Conservation (phyloP, 2,329 filamentous ascomycete species). For the Exophiala bonariae region DNA sequence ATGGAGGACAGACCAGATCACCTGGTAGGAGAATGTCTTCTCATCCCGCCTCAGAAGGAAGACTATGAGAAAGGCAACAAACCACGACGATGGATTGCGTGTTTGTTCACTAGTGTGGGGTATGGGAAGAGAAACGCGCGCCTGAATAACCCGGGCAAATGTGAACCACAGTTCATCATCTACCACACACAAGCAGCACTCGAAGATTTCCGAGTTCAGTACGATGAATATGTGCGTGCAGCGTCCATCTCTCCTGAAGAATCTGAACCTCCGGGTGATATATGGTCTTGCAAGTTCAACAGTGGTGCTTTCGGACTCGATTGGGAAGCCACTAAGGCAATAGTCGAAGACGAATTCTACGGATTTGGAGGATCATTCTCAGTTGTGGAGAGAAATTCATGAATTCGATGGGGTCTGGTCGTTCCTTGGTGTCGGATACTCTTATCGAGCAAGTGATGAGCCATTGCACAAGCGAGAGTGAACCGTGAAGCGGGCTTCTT, state of each 20-base stretch:
- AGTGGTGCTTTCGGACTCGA: constrained; percentile 57
- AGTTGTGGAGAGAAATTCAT: constrained; percentile 11
- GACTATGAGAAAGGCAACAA: constrained; percentile 28
- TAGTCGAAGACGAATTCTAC: constrained; percentile 39
- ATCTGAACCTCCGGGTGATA: constrained; percentile 29
- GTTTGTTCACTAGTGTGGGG: constrained; percentile 56
- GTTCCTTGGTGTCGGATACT: too few species aligned
- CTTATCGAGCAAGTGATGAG: too few species aligned
- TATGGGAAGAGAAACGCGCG: constrained; percentile 46
- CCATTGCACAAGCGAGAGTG: too few species aligned
- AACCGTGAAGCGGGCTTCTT: too few species aligned
- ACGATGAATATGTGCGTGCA: constrained; percentile 33
- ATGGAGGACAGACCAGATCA: constrained; percentile 17
- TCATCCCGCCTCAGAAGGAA: constrained; percentile 52
- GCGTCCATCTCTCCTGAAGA: constrained; percentile 8
- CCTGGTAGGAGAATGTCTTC: constrained; percentile 46
- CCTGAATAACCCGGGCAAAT: constrained; percentile 29
- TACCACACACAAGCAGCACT: constrained; percentile 51
- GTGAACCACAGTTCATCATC: constrained; percentile 47
- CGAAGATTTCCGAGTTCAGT: constrained; percentile 46
- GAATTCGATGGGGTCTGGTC: not conserved
- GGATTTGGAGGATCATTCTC: constrained; percentile 19
- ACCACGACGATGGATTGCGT: constrained; percentile 56
- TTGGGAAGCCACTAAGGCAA: constrained; percentile 51
- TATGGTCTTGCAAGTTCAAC: constrained; percentile 59